Evolutionary conservation across 345 rosid species (phyloP), one percentile per base, ranked within the genome.

Genomic region (Lagerstroemia speciosa): DNA sequence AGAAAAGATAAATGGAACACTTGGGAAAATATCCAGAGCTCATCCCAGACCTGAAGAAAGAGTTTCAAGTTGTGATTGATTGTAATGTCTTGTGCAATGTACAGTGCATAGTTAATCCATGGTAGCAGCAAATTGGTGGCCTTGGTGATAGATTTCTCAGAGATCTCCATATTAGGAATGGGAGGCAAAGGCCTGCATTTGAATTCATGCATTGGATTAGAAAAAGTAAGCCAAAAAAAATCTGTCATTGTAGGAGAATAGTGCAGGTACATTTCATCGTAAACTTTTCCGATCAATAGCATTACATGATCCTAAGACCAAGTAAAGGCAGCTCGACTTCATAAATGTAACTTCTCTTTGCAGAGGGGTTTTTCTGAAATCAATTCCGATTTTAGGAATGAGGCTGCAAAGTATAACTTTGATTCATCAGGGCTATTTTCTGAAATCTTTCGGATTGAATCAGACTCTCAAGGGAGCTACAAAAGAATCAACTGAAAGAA

Each of bases 131-230:
- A 82, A 53, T 74, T 82, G 64, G 97, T 88, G 67, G 66, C 86
- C 71, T 71, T 82, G 19, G 67, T 72, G 7, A 83, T 80, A 71
- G 87, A 77, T 73, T 80, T 84, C 80, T 88, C 98, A 3, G 97
- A 84, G 74, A 95, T 80, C 82, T 92, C 92, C 81, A 95, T 71
- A 78, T 90, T 82, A 16, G 96, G 99, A 64, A 95, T 70, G 1
- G 98, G 98, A 30, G 99, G 99, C 74, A 88, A 64, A 34, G 99
- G 99, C 80, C 99, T 92, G 78, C 17, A 30, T 48, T 41, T 2
- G 34, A n/a, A 33, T 24, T 8, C 4, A 52, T 41, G 11, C 3
- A 15, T 55, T 58, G 64, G 29, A n/a, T 33, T 19, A 45, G 61
- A 3, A 22, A 58, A 66, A 66, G 2, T 26, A 2, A 55, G 12